phyloP scores from a whole-genome alignment of 108 stramenopile genomes.

The Pseudonitzschia multistriata region DNA sequence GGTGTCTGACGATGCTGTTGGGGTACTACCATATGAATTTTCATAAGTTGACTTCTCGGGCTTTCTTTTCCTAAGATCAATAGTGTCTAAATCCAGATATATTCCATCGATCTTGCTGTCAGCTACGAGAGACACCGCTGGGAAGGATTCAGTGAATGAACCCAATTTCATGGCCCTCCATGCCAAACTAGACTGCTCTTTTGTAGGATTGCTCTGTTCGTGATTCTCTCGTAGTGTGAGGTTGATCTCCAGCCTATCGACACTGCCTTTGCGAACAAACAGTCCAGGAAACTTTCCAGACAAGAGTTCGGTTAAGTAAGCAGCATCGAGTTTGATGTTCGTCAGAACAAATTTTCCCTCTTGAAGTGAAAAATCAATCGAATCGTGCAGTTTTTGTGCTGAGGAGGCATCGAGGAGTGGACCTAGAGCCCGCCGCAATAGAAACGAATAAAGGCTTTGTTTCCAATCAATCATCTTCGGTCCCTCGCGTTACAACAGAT shows the following conservation, averaged over 20 bases:
- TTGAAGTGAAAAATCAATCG: conserved; percentile 66
- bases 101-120: conserved; percentile 47
- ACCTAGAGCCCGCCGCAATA: conserved; percentile 66
- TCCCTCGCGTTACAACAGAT: not conserved
- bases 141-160: conserved; percentile 16
- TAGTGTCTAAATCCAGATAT: conserved; percentile 39
- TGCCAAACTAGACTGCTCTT: conserved; percentile 29
- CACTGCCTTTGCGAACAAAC: conserved; percentile 29
- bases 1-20: not conserved
- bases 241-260: conserved; percentile 32
- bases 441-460: conserved; percentile 68
- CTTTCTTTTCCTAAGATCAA: conserved; percentile 10
- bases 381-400: conserved; percentile 49
- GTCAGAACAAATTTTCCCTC: conserved; percentile 60
- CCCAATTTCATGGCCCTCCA: conserved; percentile 51
- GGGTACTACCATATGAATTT: not conserved
- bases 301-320: conserved; percentile 41
- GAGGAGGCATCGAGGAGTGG: conserved; percentile 59
- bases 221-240: conserved; percentile 36
- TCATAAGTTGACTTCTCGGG: not conserved
- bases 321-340: conserved; percentile 57
- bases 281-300: conserved; percentile 12
- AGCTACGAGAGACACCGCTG: conserved; percentile 44
- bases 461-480: conserved; percentile 55
- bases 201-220: not conserved